Base-by-base conservation (phyloP, 352 stramenopile genomes). In the Phytophthora sansomeana region DNA sequence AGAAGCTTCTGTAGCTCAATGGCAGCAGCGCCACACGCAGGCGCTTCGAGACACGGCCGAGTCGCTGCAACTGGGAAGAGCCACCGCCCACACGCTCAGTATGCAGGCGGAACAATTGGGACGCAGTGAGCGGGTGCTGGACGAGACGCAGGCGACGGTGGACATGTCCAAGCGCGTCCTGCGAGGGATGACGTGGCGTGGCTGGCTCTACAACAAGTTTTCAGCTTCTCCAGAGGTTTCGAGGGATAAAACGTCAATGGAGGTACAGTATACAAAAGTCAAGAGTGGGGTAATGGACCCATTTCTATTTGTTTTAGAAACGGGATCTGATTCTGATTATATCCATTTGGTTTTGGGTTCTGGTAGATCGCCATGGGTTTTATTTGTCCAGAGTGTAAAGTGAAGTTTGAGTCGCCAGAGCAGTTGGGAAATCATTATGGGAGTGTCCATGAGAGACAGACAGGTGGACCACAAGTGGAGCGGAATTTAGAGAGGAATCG, bases 381-480 rank as follows among this genome's bases (percentile, higher is more conserved):
- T 58, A 95, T 95, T 46, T 95, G 86, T 51, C 86, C 86, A 3
- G 86, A 95, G 32, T 95, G 86, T 44, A 88, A 88, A 66, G 73
- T 95, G 3, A 79, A 72, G 36, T 92, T 92, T 21, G 55, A 76
- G 47, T 87, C 83, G 19, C 55, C 76, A 0, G 73, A 86, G 3
- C 74, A 87, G n/a, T 57, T 94, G 1, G 76, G 72, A 5, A 69
- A 57, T 24, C 86, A 94, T 43, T 94, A n/a, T n/a, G n/a, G n/a
- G n/a, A n/a, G n/a, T n/a, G n/a, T n/a, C n/a, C n/a, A n/a, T n/a
- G n/a, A n/a, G n/a, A n/a, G n/a, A n/a, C n/a, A n/a, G n/a, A n/a
- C n/a, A n/a, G n/a, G n/a, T n/a, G n/a, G n/a, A n/a, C n/a, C n/a
- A n/a, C n/a, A n/a, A n/a, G n/a, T n/a, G n/a, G n/a, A n/a, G n/a